phyloP scores from a whole-genome alignment of 306 rosid species.

The Ormosia semicastrata region DNA sequence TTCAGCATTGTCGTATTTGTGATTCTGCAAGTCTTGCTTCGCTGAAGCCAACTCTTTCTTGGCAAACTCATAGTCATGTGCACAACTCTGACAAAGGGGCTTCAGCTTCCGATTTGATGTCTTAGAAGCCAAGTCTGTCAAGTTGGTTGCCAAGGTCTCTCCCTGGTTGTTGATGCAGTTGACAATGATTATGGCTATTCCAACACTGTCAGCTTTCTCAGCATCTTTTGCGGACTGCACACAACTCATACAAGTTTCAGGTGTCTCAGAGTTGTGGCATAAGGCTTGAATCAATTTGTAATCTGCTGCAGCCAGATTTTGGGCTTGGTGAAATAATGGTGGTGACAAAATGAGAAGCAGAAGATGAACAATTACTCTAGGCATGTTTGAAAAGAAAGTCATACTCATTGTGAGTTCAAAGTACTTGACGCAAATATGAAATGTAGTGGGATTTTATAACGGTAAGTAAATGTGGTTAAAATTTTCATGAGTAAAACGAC shows the following conservation, averaged over 20 bases:
- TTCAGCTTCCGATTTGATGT: background rate
- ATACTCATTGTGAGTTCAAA: background rate
- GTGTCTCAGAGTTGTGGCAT: conserved; percentile 11
- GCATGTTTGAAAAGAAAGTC: background rate
- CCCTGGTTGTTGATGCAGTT: background rate
- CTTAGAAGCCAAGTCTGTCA: background rate
- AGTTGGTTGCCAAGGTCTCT: background rate
- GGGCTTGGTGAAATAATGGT: background rate
- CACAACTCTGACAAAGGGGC: background rate
- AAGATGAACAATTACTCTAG: background rate
- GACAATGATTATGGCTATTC: background rate
- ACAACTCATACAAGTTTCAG: conserved; percentile 7
- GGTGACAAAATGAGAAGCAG: background rate
- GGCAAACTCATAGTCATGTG: background rate
- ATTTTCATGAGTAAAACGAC: background rate
- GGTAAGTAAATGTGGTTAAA: background rate
- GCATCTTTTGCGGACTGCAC: background rate
- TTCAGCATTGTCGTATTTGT: conserved; percentile 13
- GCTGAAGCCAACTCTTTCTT: background rate
- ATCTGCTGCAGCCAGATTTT: background rate
- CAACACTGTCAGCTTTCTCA: background rate
- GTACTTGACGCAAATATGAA: background rate
- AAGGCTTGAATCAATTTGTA: background rate
- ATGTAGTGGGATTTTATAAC: background rate
- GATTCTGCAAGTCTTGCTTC: background rate